A percentile compares a stretch with the other conserved stretches of the same genome.
These are phyloP conservation scores for Scenedesmus sp. DNA, from an alignment of 163 green algal species.

Conservation along the genomic window DNA sequence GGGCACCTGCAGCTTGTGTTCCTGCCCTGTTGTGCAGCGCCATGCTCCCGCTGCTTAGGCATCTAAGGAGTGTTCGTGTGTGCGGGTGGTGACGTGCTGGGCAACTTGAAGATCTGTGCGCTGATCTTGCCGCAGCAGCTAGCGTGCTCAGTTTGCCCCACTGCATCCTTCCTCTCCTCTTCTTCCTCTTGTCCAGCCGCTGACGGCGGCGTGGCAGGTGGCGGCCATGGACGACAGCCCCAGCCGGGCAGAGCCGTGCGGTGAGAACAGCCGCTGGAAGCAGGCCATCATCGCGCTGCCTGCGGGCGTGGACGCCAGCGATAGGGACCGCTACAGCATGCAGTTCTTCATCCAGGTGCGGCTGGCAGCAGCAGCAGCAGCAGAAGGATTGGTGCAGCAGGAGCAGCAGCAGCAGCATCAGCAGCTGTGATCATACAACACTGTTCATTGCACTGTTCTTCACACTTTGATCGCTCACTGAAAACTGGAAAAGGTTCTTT, in stretches of 20 bases:
- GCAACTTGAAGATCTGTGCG: no score
- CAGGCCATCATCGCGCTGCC: slow-evolving; percentile 62
- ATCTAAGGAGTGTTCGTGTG: no score
- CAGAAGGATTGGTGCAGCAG: not conserved
- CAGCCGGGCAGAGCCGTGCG: slow-evolving; percentile 63
- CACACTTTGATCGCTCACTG: no score
- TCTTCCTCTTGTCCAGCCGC: not conserved
- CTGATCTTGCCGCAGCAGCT: not conserved
- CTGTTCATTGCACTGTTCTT: no score
- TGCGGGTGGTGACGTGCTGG: no score
- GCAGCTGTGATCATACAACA: no score
- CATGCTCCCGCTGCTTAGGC: no score
- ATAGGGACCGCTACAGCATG: slow-evolving; percentile 43
- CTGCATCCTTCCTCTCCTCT: not conserved
- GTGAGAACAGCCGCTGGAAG: slow-evolving; percentile 72
- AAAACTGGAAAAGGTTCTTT: no score
- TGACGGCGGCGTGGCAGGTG: slow-evolving; percentile 63
- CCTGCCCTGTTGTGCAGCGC: no score
- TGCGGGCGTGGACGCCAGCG: slow-evolving; percentile 1
- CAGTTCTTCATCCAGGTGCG: slow-evolving; percentile 47
- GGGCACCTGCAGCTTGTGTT: no score
- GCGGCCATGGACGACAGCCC: slow-evolving; percentile 71
- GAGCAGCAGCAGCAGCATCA: not conserved
- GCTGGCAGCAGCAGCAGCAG: not conserved
- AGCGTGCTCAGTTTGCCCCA: not conserved